These are phyloP conservation scores for Rhodotorula diobovata DNA, from an alignment of 768 basidiomycete species.

Conservation along the genomic window DNA sequence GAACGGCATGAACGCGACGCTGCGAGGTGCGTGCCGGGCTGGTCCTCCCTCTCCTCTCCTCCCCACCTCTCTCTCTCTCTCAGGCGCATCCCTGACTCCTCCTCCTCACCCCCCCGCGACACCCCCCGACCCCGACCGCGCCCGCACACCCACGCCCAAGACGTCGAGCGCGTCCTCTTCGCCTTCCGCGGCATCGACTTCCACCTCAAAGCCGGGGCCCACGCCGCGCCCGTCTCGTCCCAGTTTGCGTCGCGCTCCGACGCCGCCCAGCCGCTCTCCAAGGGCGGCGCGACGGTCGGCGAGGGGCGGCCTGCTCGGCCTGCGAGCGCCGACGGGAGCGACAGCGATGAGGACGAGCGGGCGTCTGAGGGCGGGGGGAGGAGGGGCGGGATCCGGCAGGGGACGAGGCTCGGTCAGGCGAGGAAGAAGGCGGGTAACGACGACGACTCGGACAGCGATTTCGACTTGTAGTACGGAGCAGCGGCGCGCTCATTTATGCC, in stretches of 20 bases:
- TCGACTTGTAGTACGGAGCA: slow-evolving; percentile 29
- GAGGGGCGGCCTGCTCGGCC: slow-evolving; percentile 6
- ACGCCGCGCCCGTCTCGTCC: slow-evolving; percentile 8
- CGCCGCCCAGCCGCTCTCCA: slow-evolving; percentile 22
- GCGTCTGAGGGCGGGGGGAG: slow-evolving; percentile 32
- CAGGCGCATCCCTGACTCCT: too few species aligned
- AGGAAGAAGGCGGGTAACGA: background rate
- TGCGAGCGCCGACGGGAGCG: slow-evolving; percentile 2
- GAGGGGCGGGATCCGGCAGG: slow-evolving; percentile 31
- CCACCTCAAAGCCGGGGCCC: slow-evolving; percentile 34
- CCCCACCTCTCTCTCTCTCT: too few species aligned
- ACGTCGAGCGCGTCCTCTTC: slow-evolving; percentile 38
- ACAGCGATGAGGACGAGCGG: slow-evolving; percentile 30
- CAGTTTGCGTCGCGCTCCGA: slow-evolving; percentile 25
- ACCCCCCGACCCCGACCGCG: too few species aligned
- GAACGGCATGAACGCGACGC: slow-evolving; percentile 57
- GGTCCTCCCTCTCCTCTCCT: background rate
- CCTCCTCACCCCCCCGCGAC: background rate
- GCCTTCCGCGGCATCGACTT: slow-evolving; percentile 39
- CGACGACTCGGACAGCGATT: slow-evolving; percentile 33
- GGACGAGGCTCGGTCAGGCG: background rate
- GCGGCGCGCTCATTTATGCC: too few species aligned
- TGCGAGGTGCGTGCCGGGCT: slow-evolving; percentile 75
- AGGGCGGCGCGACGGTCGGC: slow-evolving; percentile 3
- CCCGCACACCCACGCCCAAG: too few species aligned